phyloP scores from a whole-genome alignment of 176 grass and related monocot genomes.

The Melocanna baccifera region DNA sequence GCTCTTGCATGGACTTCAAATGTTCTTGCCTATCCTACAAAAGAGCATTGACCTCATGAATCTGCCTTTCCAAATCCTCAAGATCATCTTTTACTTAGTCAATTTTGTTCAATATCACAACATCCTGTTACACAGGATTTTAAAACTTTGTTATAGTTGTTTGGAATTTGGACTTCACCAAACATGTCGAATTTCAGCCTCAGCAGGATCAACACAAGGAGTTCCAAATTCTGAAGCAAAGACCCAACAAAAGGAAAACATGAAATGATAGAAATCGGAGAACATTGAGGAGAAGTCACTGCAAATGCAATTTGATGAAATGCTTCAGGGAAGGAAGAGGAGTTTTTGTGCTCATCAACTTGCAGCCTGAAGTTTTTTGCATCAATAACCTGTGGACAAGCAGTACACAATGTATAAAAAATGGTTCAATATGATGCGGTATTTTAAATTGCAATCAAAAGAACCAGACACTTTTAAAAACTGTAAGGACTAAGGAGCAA shows the following conservation, averaged over 20 bases:
- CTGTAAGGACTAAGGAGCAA: background rate
- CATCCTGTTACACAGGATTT: slow-evolving; percentile 53
- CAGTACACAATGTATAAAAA: background rate
- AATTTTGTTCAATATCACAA: slow-evolving; percentile 98
- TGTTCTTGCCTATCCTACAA: too few relatives aligned
- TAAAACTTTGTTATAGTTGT: slow-evolving; percentile 1
- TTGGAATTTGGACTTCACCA: slow-evolving; percentile 7
- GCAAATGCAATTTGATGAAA: slow-evolving; percentile 97
- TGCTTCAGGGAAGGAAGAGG: slow-evolving; percentile 81
- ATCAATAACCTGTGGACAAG: slow-evolving; percentile 69
- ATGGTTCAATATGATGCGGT: background rate
- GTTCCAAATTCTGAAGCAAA: background rate
- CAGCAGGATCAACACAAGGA: background rate
- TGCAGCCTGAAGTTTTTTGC: slow-evolving; percentile 88
- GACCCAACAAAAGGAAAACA: slow-evolving; percentile 6
- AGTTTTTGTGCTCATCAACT: slow-evolving; percentile 66
- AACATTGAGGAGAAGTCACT: slow-evolving; percentile 42
- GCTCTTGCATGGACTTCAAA: too few relatives aligned
- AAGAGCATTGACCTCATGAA: slow-evolving; percentile 67
- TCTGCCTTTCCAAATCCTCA: slow-evolving; percentile 76
- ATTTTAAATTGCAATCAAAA: background rate
- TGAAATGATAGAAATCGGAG: slow-evolving; percentile 3
- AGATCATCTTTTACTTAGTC: slow-evolving; percentile 66
- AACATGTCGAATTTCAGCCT: background rate
- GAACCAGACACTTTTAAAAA: background rate